Percentiles rank a stretch among this genome's conserved stretches.
phyloP scores from a whole-genome alignment of 495 filamentous ascomycete genomes.

The Podospora sp. region DNA sequence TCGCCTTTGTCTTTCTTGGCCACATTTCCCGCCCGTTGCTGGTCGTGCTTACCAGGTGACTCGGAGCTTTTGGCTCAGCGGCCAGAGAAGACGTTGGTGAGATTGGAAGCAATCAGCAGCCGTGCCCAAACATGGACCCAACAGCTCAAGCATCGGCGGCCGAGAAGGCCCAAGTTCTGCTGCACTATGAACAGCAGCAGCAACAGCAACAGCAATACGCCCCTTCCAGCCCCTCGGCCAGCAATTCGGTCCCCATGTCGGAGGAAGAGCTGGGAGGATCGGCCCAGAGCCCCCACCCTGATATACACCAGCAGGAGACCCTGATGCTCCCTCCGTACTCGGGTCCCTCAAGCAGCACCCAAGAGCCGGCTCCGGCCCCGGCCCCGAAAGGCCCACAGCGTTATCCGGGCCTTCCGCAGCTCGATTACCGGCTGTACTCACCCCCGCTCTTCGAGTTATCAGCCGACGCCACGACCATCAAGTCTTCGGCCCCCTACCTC shows the following conservation, averaged over 20 bases:
- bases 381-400: conserved; percentile 35
- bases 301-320: neutral
- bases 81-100: neutral
- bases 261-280: conserved; percentile 23
- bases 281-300: neutral
- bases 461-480: conserved; percentile 49
- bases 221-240: conserved; percentile 12
- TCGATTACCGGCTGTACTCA: conserved; percentile 55
- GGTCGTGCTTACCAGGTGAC: neutral
- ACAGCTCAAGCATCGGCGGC: neutral
- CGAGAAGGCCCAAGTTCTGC: neutral
- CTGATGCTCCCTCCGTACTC: conserved; percentile 48
- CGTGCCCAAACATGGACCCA: conserved; percentile 1
- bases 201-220: conserved; percentile 6
- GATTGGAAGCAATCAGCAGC: neutral
- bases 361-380: conserved; percentile 25
- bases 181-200: conserved; percentile 17
- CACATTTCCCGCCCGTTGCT: neutral
- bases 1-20: neutral
- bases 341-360: conserved; percentile 17
- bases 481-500: conserved; percentile 43
- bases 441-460: conserved; percentile 52
- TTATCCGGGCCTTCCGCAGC: conserved; percentile 50
- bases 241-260: conserved; percentile 32
- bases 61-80: neutral